phyloP scores from a whole-genome alignment of 2,329 filamentous ascomycete species.

The Fusarium sp. region DNA sequence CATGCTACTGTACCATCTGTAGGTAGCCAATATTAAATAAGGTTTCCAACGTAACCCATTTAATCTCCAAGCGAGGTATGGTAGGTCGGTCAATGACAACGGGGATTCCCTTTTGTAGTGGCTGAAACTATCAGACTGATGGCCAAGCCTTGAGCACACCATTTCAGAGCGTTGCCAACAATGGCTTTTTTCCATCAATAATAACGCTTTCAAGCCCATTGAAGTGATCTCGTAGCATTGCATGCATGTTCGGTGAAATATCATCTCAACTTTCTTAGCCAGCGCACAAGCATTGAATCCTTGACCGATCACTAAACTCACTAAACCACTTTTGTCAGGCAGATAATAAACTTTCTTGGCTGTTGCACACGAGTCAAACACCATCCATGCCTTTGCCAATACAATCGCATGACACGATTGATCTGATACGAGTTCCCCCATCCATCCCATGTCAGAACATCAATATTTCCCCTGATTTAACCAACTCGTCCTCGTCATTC shows the following conservation, averaged over 20 bases:
- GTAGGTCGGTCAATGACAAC: too few relatives aligned
- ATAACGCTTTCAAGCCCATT: not conserved
- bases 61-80: too few relatives aligned
- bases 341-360: slow-evolving; percentile 3
- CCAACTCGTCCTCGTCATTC: not conserved
- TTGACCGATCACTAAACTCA: not conserved
- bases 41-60: not conserved
- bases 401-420: not conserved
- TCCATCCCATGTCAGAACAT: not conserved
- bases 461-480: not conserved
- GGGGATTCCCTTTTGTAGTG: not conserved
- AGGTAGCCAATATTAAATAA: not conserved
- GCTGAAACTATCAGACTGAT: not conserved
- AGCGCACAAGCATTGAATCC: too few relatives aligned
- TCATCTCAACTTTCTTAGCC: not conserved
- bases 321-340: not conserved
- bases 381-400: not conserved
- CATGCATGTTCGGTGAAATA: not conserved
- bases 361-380: not conserved
- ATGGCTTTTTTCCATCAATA: not conserved
- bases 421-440: not conserved
- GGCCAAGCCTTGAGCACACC: not conserved
- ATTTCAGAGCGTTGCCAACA: not conserved
- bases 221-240: not conserved
- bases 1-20: too few relatives aligned